Conservation (phyloP, 78 protist species). For the Dictyostelium brefeldianum region DNA sequence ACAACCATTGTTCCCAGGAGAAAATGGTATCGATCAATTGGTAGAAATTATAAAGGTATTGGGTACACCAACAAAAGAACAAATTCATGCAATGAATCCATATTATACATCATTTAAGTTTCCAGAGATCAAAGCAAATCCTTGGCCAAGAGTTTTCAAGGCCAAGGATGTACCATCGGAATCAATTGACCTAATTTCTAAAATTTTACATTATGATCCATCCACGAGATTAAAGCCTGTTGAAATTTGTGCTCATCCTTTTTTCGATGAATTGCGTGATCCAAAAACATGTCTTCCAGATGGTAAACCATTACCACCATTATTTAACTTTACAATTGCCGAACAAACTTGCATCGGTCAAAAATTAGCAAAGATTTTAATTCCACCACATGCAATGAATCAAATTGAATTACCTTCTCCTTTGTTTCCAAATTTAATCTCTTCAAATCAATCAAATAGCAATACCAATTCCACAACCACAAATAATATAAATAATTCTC, state of each 20-base stretch:
- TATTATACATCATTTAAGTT: constrained; percentile 94
- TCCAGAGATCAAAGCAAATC: constrained; percentile 94
- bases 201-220: constrained; percentile 93
- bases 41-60: constrained; percentile 98
- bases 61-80: constrained; percentile 96
- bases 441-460: not conserved
- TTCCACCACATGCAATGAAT: constrained; percentile 54
- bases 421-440: constrained; percentile 41
- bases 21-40: constrained; percentile 97
- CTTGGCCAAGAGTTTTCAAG: constrained; percentile 93
- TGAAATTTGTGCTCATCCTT: constrained; percentile 93
- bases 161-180: constrained; percentile 77
- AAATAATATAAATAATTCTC: not conserved
- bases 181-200: constrained; percentile 89
- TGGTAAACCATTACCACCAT: constrained; percentile 87
- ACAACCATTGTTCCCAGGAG: constrained; percentile 97
- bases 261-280: constrained; percentile 94
- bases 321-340: constrained; percentile 83
- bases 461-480: not conserved
- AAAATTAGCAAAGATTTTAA: constrained; percentile 33
- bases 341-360: constrained; percentile 63
- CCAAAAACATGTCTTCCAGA: constrained; percentile 81
- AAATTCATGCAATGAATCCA: constrained; percentile 96
- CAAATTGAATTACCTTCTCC: constrained; percentile 67
- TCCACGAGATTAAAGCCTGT: constrained; percentile 82